A percentile compares a stretch with the other conserved stretches of the same genome.
Conservation (phyloP, 441 rosid species). For the Eutrema salsugineum region DNA sequence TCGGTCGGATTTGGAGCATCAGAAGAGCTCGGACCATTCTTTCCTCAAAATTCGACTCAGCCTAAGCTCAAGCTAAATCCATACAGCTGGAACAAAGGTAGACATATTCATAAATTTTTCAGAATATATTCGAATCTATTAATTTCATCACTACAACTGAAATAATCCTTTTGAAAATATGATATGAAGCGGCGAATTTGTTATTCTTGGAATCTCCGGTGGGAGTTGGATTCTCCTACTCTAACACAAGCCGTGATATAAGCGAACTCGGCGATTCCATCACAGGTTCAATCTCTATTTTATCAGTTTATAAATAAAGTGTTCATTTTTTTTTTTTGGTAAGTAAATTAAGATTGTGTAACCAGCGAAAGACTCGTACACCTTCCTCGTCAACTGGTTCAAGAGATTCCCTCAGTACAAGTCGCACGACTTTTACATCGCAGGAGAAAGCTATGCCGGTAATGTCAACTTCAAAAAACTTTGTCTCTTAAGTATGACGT, state of each 20-base stretch:
- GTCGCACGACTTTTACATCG: slow-evolving; percentile 59
- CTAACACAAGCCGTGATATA: slow-evolving; percentile 50
- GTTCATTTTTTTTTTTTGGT: neutral
- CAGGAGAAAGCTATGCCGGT: slow-evolving; percentile 92
- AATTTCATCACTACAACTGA: neutral
- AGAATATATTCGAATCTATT: neutral
- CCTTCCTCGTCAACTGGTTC: slow-evolving; percentile 68
- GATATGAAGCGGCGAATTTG: slow-evolving; percentile 49
- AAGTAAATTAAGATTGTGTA: neutral
- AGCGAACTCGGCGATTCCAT: slow-evolving; percentile 45
- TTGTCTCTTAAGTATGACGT: neutral
- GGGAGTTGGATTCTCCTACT: slow-evolving; percentile 70
- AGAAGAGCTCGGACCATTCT: slow-evolving; percentile 81
- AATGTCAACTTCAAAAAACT: neutral
- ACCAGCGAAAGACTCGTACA: slow-evolving; percentile 60
- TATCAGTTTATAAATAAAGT: neutral
- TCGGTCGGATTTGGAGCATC: slow-evolving; percentile 74
- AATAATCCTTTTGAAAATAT: neutral
- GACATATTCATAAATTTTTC: neutral
- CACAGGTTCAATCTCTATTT: slow-evolving; percentile 34
- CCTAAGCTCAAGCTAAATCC: slow-evolving; percentile 48
- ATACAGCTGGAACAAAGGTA: slow-evolving; percentile 69
- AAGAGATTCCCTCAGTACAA: slow-evolving; percentile 70
- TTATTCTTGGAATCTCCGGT: slow-evolving; percentile 65
- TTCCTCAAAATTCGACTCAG: slow-evolving; percentile 44